Base-by-base conservation (phyloP, 805 yeast species). In the Wickerhamomyces silvicola region DNA sequence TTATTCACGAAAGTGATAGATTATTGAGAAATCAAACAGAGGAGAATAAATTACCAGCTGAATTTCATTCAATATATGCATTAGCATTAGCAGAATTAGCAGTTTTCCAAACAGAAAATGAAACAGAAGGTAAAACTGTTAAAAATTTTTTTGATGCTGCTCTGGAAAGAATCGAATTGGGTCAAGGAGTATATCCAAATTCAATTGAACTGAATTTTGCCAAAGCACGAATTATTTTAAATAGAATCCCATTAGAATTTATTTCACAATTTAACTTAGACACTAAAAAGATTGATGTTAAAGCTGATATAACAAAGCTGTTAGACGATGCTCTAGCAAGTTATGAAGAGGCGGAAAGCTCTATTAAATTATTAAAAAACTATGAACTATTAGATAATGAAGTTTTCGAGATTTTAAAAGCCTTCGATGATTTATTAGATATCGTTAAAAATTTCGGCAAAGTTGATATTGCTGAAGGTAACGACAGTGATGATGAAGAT, bases 1-100 rank as follows among this genome's bases (percentile, higher is more conserved):
- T 88, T 5, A 71, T 90, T n/a, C 95, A 88, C 47, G 97, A 90
- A 53, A 82, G 95, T 60, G 96, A 90, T 49, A 61, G 94, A 30
- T 54, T 86, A 21, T 64, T 87, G 42, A 66, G 88, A 51, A 42
- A 50, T 27, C 42, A 50, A 23, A 37, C 35, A 6, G 52, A 49
- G 18, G 45, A 52, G 37, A 36, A 38, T 15, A 39, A 42, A 32
- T 36, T 71, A 18, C 66, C 70, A 18, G 73, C 71, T 22, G 65
- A 62, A 27, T 83, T 87, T 52, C 81, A 83, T 50, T 62, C 80
- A 5, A 72, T 82, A 19, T 90, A 87, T 56, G 88, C 86, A 0
- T 59, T 75, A 27, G 79, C 94, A 0, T 59, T 83, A 26, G 66
- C 76, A 24, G 85, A 79, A 37, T 59, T 81, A 41, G 74, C 83